Evolutionary conservation across 345 rosid species (phyloP).

Genomic region (Brassica incana): DNA sequence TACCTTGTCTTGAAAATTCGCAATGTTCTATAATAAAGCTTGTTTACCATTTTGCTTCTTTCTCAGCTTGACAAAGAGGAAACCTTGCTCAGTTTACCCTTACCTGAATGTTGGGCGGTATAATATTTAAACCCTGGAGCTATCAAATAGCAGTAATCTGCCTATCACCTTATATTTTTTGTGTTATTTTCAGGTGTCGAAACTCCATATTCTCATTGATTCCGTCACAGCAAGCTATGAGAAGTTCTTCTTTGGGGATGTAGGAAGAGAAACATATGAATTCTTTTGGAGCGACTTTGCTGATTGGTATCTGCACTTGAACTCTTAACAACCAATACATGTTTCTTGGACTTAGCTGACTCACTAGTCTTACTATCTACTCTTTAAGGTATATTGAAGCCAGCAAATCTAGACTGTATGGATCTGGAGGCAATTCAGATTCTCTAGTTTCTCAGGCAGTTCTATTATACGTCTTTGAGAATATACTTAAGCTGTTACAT

Average conservation of each 20-base stretch:
- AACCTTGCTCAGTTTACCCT: constrained; percentile 56
- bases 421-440: constrained; percentile 50
- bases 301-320: constrained; percentile 64
- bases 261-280: constrained; percentile 91
- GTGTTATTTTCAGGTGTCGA: constrained; percentile 64
- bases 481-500: constrained; percentile 80
- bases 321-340: constrained; percentile 11
- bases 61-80: constrained; percentile 74
- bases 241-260: constrained; percentile 84
- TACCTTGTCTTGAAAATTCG: not conserved
- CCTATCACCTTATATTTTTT: constrained; percentile 15
- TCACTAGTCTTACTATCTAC: constrained; percentile 28
- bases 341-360: constrained; percentile 13
- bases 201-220: constrained; percentile 86
- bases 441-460: constrained; percentile 77
- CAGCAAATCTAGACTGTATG: constrained; percentile 84
- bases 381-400: constrained; percentile 76
- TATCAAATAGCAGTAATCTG: not conserved
- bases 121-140: constrained; percentile 26
- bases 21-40: not conserved
- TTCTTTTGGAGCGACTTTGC: constrained; percentile 99
- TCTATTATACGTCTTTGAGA: constrained; percentile 80
- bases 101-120: constrained; percentile 98
- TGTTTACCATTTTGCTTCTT: not conserved
- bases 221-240: constrained; percentile 79